These are phyloP conservation scores for Irpex rosettiformis DNA, from an alignment of 1,284 basidiomycete species.

Conservation along the genomic window DNA sequence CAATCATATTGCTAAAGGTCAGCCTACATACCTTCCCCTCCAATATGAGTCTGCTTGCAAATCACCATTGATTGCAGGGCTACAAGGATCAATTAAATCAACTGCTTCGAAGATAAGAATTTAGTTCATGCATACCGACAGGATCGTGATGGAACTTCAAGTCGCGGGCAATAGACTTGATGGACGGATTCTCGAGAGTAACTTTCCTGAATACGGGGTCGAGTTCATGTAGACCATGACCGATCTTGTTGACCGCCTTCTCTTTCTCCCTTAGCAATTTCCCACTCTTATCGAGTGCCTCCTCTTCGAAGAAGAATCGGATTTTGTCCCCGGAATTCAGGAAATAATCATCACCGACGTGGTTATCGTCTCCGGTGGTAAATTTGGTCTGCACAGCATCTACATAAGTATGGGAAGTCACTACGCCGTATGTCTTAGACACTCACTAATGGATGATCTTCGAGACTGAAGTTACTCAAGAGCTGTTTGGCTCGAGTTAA, in stretches of 20 bases:
- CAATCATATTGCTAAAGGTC: slow-evolving; percentile 5
- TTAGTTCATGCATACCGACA: slow-evolving; percentile 46
- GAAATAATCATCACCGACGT: slow-evolving; percentile 92
- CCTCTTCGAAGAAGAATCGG: slow-evolving; percentile 85
- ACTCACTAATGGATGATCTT: slow-evolving; percentile 78
- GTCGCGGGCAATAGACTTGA: slow-evolving; percentile 68
- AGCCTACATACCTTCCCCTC: slow-evolving; percentile 68
- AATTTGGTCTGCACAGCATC: slow-evolving; percentile 95
- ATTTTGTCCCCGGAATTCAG: slow-evolving; percentile 90
- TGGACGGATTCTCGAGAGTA: slow-evolving; percentile 71
- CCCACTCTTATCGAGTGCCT: slow-evolving; percentile 61
- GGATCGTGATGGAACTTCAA: slow-evolving; percentile 82
- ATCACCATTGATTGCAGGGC: slow-evolving; percentile 96
- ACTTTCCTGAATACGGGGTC: slow-evolving; percentile 79
- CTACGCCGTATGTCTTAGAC: no score
- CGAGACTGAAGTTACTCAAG: slow-evolving; percentile 71
- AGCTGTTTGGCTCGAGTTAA: slow-evolving; percentile 70
- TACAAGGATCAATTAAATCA: slow-evolving; percentile 19
- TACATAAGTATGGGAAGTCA: no score
- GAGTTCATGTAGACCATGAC: slow-evolving; percentile 81
- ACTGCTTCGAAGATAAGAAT: background rate
- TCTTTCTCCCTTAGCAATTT: slow-evolving; percentile 76
- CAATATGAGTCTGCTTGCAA: slow-evolving; percentile 85
- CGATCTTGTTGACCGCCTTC: slow-evolving; percentile 80
- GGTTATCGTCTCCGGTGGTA: slow-evolving; percentile 73